A percentile compares a stretch with the other conserved stretches of the same genome.
These are phyloP conservation scores for Tetrahymena thermophila DNA, from an alignment of 73 alveolate species.

Conservation along the genomic window DNA sequence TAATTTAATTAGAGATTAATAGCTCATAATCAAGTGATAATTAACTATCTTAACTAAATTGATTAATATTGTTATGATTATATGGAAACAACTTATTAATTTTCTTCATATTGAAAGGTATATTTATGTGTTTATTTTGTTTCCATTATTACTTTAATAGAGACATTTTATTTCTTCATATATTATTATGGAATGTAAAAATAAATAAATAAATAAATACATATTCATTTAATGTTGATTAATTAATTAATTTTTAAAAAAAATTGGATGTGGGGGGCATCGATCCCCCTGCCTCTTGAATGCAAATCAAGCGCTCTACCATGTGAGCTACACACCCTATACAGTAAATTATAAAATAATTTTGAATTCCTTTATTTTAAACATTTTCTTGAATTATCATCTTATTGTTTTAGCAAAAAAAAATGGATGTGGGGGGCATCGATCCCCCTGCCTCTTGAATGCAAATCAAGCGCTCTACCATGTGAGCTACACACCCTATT, in stretches of 20 bases:
- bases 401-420: neutral
- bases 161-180: neutral
- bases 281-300: slow-evolving; percentile 5
- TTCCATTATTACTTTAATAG: too few relatives aligned
- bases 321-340: neutral
- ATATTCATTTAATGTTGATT: neutral
- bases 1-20: neutral
- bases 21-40: neutral
- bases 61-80: neutral
- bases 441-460: slow-evolving; percentile 6
- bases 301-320: slow-evolving; percentile 3
- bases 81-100: too few relatives aligned
- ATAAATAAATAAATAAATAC: neutral
- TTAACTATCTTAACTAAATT: neutral
- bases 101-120: too few relatives aligned
- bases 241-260: neutral
- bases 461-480: slow-evolving; percentile 5
- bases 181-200: too few relatives aligned
- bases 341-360: neutral
- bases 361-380: neutral
- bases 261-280: slow-evolving; percentile 3
- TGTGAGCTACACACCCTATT: slow-evolving; percentile 2
- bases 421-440: slow-evolving; percentile 3
- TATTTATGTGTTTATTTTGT: too few relatives aligned
- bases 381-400: neutral